Conservation (phyloP, 768 basidiomycete genomes). For the Mycena leptocephala region DNA sequence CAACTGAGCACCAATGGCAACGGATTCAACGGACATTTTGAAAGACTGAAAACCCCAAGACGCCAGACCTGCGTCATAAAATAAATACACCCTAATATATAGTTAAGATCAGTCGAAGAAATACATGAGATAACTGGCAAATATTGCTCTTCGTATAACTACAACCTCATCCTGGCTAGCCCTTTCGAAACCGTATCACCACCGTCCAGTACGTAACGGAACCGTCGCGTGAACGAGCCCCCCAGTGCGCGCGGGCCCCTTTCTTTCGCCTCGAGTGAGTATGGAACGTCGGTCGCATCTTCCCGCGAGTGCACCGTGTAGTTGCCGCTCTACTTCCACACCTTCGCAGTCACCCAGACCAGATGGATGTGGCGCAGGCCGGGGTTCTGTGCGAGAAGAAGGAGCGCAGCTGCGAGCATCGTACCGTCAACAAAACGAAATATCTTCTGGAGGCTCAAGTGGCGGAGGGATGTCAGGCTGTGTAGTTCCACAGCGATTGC, state of each 20-base stretch:
- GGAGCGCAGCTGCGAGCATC: neutral
- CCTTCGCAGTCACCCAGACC: neutral
- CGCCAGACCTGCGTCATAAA: too few relatives aligned
- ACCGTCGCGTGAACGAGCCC: neutral
- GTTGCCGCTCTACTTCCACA: slow-evolving; percentile 13
- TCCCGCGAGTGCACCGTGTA: neutral
- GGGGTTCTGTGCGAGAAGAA: neutral
- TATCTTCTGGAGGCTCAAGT: neutral
- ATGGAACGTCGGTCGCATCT: neutral
- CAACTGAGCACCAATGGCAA: too few relatives aligned
- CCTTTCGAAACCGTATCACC: neutral
- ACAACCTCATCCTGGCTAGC: neutral
- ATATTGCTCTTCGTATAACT: too few relatives aligned
- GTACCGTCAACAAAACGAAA: neutral
- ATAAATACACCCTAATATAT: too few relatives aligned
- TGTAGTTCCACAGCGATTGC: neutral
- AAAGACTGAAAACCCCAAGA: too few relatives aligned
- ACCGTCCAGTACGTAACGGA: neutral
- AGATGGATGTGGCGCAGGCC: neutral
- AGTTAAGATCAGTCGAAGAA: too few relatives aligned
- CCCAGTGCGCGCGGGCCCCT: neutral
- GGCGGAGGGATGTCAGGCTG: neutral
- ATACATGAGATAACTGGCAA: too few relatives aligned
- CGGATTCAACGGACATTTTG: too few relatives aligned
- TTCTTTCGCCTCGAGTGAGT: neutral